Evolutionary conservation across 331 rosid species (phyloP).

Genomic region (Phaseolus coccineus): DNA sequence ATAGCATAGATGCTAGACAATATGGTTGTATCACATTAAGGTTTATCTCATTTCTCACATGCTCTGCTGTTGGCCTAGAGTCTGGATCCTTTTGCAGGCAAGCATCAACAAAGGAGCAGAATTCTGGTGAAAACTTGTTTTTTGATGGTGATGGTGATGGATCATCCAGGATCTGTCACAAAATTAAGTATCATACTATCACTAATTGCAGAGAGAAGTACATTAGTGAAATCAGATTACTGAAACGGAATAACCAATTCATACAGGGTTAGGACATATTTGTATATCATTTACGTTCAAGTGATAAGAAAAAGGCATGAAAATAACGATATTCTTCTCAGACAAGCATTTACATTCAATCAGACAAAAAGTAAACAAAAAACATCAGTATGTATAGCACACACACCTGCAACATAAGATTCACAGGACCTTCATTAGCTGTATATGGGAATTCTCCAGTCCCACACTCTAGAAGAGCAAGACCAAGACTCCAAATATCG

Average conservation of each 20-base stretch:
- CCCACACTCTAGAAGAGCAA: slow-evolving; percentile 96
- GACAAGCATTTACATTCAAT: slow-evolving; percentile 13
- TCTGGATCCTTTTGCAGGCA: slow-evolving; percentile 94
- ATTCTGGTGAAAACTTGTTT: slow-evolving; percentile 84
- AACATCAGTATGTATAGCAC: slow-evolving; percentile 29
- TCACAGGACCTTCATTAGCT: slow-evolving; percentile 92
- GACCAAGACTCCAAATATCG: slow-evolving; percentile 99
- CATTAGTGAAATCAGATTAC: slow-evolving; percentile 1
- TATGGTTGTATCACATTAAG: slow-evolving; percentile 30
- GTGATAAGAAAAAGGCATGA: neutral
- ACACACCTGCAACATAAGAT: slow-evolving; percentile 95
- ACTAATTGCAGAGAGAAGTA: slow-evolving; percentile 29
- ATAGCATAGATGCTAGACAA: slow-evolving; percentile 23
- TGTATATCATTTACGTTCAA: neutral
- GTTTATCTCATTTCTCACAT: slow-evolving; percentile 58
- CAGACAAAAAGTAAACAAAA: slow-evolving; percentile 36
- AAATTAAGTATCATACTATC: slow-evolving; percentile 28
- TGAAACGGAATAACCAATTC: slow-evolving; percentile 16
- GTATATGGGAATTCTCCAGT: slow-evolving; percentile 98
- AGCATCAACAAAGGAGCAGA: slow-evolving; percentile 87
- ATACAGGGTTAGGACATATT: neutral
- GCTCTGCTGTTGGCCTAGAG: slow-evolving; percentile 90
- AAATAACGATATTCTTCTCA: slow-evolving; percentile 22
- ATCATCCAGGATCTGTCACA: slow-evolving; percentile 89
- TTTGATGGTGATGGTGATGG: slow-evolving; percentile 94